Evolutionary conservation across 1,284 basidiomycete species (phyloP), one percentile per base, ranked within the genome.

Genomic region (Mycena sp.): DNA sequence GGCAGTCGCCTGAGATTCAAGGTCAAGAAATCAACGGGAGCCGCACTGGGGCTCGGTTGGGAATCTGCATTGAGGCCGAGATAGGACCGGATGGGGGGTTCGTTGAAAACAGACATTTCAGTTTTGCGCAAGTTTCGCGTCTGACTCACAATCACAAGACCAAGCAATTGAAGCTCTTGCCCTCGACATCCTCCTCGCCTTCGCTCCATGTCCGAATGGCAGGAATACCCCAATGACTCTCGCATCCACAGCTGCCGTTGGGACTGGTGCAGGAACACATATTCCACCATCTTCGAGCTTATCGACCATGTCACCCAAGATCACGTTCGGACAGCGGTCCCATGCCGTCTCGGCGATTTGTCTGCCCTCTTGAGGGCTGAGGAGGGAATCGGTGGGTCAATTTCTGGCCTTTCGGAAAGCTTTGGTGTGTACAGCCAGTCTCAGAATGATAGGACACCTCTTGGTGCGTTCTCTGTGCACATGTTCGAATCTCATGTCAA

Each of bases 1-100:
- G 91, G 92, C 6, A 93, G 83, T 50, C 87, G 75, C 43, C 78
- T 75, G 17, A 93, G 68, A 76, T 92, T 83, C 65, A 76, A 80
- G 11, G 70, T 73, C 56, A 94, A 81, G 73, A 93, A 94, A 6
- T 81, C 75, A 53, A 91, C 77, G 1, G 91, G 87, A 10, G 82
- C 77, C n/a, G 71, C 65, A 21, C 77, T 72, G n/a, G 91, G 92
- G 14, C 82, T 85, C 0, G 90, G 91, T 25, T 74, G 71, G 70
- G 90, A 87, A 64, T 84, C 80, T 0, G 72, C 63, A 21, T 87
- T 80, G 16, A 93, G 81, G 7, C 82, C 85, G 9, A 94, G 83
- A 75, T 92, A 93, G 16, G 78, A 78, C 17, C 92, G 79, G 35
- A 88, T 75, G 5, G 79, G 74, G 53, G 68, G 69, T 59, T 80